Conservation (phyloP, 2,329 filamentous ascomycete species). For the Amauroascus niger region DNA sequence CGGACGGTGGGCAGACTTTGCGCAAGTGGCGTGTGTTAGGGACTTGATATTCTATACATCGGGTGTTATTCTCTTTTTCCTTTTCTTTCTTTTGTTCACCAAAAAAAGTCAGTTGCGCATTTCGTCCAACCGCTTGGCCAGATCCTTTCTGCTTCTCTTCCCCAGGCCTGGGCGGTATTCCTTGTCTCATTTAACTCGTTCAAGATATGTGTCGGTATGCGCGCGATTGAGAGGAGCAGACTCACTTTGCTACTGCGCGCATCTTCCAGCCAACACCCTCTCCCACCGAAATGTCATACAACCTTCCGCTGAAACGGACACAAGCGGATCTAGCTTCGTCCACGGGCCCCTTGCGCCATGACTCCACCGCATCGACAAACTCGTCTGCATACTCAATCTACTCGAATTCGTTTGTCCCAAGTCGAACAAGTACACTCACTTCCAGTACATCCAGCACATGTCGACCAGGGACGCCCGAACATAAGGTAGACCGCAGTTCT, state of each 20-base stretch:
- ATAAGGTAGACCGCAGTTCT: conserved; percentile 1
- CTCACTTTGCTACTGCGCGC: conserved; percentile 22
- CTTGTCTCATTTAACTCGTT: neutral
- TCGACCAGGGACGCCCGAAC: conserved; percentile 12
- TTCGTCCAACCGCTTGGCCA: neutral
- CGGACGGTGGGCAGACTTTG: neutral
- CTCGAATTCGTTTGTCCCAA: conserved; percentile 43
- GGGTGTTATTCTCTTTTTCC: neutral
- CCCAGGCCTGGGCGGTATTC: neutral
- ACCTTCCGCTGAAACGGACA: conserved; percentile 29
- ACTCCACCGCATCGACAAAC: conserved; percentile 46
- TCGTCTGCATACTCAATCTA: conserved; percentile 45
- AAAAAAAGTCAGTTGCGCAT: neutral
- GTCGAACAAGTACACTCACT: conserved; percentile 58
- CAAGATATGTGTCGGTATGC: conserved; percentile 31
- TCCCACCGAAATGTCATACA: conserved; percentile 33
- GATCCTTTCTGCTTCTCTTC: neutral
- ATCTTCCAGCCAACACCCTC: conserved; percentile 24
- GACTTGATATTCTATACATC: neutral
- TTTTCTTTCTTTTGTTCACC: neutral
- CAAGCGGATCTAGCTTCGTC: conserved; percentile 32
- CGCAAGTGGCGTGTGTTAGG: neutral
- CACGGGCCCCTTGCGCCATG: conserved; percentile 44
- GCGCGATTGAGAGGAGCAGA: conserved; percentile 27
- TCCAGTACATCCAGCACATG: conserved; percentile 51